phyloP scores from a whole-genome alignment of 305 asterid genomes.

The Caryopteris hybrid region DNA sequence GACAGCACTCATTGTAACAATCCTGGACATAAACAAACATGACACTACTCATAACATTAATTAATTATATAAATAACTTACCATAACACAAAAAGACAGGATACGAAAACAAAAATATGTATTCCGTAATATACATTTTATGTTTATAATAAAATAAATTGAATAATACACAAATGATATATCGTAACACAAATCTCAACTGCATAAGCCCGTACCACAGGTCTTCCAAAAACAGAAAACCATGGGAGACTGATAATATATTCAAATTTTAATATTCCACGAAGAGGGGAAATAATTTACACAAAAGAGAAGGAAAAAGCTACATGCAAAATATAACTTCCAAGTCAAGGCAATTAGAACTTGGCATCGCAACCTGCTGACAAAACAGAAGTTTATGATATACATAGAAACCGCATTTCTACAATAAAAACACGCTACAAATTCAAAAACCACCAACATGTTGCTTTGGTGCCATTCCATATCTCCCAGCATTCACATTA shows the following conservation, averaged over 20 bases:
- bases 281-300: constrained; percentile 19
- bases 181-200: neutral
- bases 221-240: neutral
- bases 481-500: constrained; percentile 44
- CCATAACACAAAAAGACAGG: too few relatives aligned
- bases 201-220: neutral
- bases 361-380: neutral
- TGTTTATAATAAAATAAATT: neutral
- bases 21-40: too few relatives aligned
- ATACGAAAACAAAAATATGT: too few relatives aligned
- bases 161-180: neutral
- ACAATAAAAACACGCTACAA: neutral
- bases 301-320: constrained; percentile 1
- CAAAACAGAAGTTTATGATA: neutral
- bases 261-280: neutral
- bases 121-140: too few relatives aligned
- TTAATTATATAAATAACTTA: too few relatives aligned
- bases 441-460: constrained; percentile 66
- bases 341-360: neutral
- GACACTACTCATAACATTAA: neutral
- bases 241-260: neutral
- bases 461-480: constrained; percentile 54
- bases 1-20: too few relatives aligned
- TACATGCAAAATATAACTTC: neutral
- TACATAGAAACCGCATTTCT: neutral